Conservation (phyloP, 305 asterid species). For the Ajuga reptans region DNA sequence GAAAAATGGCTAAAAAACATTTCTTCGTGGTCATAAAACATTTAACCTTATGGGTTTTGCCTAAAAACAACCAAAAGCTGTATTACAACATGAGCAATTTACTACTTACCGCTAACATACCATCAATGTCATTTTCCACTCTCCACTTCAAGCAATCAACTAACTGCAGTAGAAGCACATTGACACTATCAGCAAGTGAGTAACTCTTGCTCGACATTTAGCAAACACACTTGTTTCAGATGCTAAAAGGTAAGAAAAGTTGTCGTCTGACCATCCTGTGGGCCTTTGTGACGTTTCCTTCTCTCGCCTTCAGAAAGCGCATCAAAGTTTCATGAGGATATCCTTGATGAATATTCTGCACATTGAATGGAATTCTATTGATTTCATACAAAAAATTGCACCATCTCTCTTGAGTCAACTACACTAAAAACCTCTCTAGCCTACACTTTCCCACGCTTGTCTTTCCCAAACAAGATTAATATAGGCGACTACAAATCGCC, state of each 20-base stretch:
- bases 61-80: too few species aligned
- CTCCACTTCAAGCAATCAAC: constrained; percentile 73
- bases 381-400: neutral
- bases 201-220: constrained; percentile 12
- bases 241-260: neutral
- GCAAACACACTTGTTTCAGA: constrained; percentile 4
- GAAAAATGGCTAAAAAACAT: too few species aligned
- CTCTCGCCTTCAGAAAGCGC: constrained; percentile 69
- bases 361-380: constrained; percentile 17
- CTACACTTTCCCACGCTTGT: neutral
- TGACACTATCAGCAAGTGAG: constrained; percentile 19
- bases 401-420: neutral
- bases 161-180: constrained; percentile 46
- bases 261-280: constrained; percentile 51
- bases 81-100: neutral
- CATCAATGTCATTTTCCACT: constrained; percentile 67
- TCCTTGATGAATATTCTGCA: constrained; percentile 73
- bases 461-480: neutral
- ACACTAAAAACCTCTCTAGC: neutral
- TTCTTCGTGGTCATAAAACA: too few species aligned
- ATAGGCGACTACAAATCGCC: neutral
- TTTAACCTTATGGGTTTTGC: too few species aligned
- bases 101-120: constrained; percentile 63
- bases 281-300: constrained; percentile 62
- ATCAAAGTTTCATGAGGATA: constrained; percentile 48